Evolutionary conservation across 2,329 filamentous ascomycete species (phyloP).

Genomic region (Colletotrichum horii): DNA sequence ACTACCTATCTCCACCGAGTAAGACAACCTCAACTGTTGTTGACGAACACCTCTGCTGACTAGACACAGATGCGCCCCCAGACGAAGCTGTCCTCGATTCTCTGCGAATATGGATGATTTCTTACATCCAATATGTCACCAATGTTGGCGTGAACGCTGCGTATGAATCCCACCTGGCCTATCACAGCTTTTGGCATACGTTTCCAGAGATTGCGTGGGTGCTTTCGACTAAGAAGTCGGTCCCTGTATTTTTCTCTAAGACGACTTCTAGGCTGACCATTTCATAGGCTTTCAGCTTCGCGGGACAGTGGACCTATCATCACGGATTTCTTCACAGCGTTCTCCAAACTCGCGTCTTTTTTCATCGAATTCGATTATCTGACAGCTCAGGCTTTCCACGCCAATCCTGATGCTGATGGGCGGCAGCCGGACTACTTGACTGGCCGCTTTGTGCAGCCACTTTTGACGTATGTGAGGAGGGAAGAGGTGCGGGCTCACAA

Average conservation of each 20-base stretch:
- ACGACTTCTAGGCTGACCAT: not conserved
- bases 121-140: constrained; percentile 48
- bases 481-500: constrained; percentile 25
- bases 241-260: not conserved
- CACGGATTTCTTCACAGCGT: constrained; percentile 44
- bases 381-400: constrained; percentile 23
- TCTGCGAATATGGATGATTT: constrained; percentile 56
- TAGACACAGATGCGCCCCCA: constrained; percentile 40
- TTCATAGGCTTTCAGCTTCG: not conserved
- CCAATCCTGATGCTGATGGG: constrained; percentile 28
- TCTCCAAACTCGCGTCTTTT: constrained; percentile 55
- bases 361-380: constrained; percentile 56
- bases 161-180: constrained; percentile 46
- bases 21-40: constrained; percentile 6
- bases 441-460: constrained; percentile 49
- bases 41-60: constrained; percentile 26
- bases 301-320: constrained; percentile 27
- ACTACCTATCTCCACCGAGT: constrained; percentile 39
- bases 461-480: constrained; percentile 35
- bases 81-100: constrained; percentile 49
- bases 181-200: constrained; percentile 55
- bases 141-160: constrained; percentile 37
- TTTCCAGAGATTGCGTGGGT: constrained; percentile 56
- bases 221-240: constrained; percentile 30
- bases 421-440: constrained; percentile 46